Percentiles rank a stretch among this genome's conserved stretches.
phyloP scores from a whole-genome alignment of 2,329 filamentous ascomycete genomes.

The Zasmidium angulare region DNA sequence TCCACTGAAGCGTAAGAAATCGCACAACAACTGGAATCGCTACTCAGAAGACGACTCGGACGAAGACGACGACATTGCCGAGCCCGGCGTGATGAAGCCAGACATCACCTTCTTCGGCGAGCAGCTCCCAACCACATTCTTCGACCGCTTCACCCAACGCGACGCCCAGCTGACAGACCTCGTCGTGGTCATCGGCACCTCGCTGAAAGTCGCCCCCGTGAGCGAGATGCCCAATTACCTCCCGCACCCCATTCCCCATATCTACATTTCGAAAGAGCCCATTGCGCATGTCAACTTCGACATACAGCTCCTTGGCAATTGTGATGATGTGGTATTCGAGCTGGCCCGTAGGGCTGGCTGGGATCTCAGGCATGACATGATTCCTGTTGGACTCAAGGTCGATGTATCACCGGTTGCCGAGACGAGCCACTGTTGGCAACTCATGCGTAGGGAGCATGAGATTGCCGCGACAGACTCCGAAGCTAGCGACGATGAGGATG shows the following conservation, averaged over 20 bases:
- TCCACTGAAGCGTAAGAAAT: constrained; percentile 33
- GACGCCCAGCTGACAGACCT: constrained; percentile 81
- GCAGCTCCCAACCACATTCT: constrained; percentile 79
- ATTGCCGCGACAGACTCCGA: constrained; percentile 1
- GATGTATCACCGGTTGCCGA: constrained; percentile 16
- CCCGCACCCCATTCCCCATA: constrained; percentile 32
- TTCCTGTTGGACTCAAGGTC: constrained; percentile 50
- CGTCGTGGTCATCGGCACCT: constrained; percentile 93
- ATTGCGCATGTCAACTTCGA: constrained; percentile 92
- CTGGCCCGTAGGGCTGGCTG: constrained; percentile 79
- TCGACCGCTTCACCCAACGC: constrained; percentile 72
- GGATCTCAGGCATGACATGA: constrained; percentile 75
- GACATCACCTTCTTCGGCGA: constrained; percentile 99
- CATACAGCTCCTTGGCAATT: constrained; percentile 92
- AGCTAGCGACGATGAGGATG: not conserved
- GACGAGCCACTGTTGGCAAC: constrained; percentile 7
- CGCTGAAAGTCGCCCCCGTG: constrained; percentile 91
- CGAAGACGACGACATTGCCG: constrained; percentile 64
- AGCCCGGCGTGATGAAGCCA: constrained; percentile 83
- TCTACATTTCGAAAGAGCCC: constrained; percentile 52
- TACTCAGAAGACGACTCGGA: constrained; percentile 55
- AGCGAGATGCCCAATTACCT: constrained; percentile 66
- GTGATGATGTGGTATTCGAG: constrained; percentile 85
- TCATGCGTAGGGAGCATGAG: constrained; percentile 4
- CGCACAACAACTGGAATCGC: constrained; percentile 39